Evolutionary conservation across 176 grass and related monocot species (phyloP).

Genomic region (Musa schizocarpa): DNA sequence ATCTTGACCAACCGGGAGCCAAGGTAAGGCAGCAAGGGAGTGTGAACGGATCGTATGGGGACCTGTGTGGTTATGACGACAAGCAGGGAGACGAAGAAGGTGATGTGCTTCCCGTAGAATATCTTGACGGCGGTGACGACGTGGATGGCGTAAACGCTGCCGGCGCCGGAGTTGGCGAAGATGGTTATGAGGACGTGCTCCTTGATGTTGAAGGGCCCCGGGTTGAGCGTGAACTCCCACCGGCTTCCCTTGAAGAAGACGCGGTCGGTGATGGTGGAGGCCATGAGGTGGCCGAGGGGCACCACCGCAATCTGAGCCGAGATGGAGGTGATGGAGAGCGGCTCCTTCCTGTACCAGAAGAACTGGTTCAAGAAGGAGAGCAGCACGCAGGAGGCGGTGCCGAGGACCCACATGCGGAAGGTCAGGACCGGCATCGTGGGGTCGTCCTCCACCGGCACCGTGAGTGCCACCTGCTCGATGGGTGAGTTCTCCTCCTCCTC

Average conservation of each 20-base stretch:
- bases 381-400: conserved; percentile 55
- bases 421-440: conserved; percentile 55
- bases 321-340: conserved; percentile 76
- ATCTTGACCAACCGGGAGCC: too few species aligned
- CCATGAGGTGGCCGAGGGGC: conserved; percentile 76
- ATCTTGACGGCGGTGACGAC: conserved; percentile 71
- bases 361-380: conserved; percentile 93
- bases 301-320: conserved; percentile 92
- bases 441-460: conserved; percentile 65
- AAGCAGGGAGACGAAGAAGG: conserved; percentile 79
- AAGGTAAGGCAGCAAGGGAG: too few species aligned
- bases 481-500: conserved; percentile 69
- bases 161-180: conserved; percentile 90
- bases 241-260: conserved; percentile 36
- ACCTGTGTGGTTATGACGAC: conserved; percentile 93
- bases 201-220: conserved; percentile 81
- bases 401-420: conserved; percentile 96
- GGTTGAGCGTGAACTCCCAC: conserved; percentile 79
- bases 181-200: conserved; percentile 96
- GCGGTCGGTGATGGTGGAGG: conserved; percentile 17
- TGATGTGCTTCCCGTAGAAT: conserved; percentile 75
- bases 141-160: conserved; percentile 88
- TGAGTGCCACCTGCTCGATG: conserved; percentile 92
- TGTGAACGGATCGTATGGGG: too few species aligned
- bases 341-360: conserved; percentile 97